Evolutionary conservation across 805 yeast genomes (phyloP), one percentile per base, ranked within the genome.

Genomic region (Pichia eremophila): DNA sequence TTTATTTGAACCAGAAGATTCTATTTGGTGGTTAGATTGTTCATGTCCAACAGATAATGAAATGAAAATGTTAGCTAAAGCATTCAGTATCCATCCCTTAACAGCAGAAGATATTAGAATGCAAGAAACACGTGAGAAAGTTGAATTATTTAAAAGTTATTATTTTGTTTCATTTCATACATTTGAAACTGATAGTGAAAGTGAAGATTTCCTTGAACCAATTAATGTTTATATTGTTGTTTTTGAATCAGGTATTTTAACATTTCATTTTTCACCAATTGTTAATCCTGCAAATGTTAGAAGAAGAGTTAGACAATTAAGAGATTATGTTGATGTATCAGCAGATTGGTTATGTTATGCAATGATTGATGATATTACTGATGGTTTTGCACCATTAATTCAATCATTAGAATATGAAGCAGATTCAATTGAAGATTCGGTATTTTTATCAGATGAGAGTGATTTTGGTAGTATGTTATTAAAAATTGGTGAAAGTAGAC

Each of bases 111-210:
- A 91, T 80, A 90, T 91, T 54, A 73, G 96, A 48, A 85, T 88
- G 79, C 95, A 90, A 68, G 99, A 91, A 69, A 79, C 96, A 25
- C 89, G 99, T 68, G 99, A 91, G 70, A 91, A 91, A 67, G 97
- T 91, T 31, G 99, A 91, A 67, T 71, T 91, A 52, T 91, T 91
- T 74, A 79, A 81, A 57, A 78, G 79, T 55, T 91, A 91, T 67
- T 91, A 93, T 66, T 89, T 93, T 70, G 95, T 93, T 39, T 86
- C 95, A 74, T 93, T 93, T 78, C 96, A 93, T 65, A 86, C 98
- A 5, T 93, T 93, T 67, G 97, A 89, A 61, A 81, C 84, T 25
- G 96, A 91, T 55, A 54, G 71, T 43, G 93, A 81, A 62, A 77
- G 85, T 46, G 93, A 84, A 57, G 95, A 87, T 52, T 90, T 84